These are phyloP conservation scores for Meyerozyma carpophila DNA, from an alignment of 1,139 yeast genomes.

Conservation along the genomic window DNA sequence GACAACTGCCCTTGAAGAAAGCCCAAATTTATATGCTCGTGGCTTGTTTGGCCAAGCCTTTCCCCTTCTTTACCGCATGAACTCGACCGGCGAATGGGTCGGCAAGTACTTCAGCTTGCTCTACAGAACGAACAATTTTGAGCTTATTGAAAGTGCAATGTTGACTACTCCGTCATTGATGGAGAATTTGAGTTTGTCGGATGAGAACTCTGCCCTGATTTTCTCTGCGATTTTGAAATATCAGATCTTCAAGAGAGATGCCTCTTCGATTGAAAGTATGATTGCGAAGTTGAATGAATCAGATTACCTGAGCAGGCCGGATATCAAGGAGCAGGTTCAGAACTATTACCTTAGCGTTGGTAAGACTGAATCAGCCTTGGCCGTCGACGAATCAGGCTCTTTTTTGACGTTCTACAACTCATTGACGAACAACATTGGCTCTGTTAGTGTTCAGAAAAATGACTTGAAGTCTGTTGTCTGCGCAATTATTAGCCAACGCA, in stretches of 20 bases:
- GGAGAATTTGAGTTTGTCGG: neutral
- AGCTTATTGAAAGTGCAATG: constrained; percentile 4
- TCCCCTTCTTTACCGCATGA: constrained; percentile 8
- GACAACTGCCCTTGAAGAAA: constrained; percentile 8
- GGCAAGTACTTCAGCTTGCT: constrained; percentile 16
- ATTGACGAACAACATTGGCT: neutral
- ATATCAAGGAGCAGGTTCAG: neutral
- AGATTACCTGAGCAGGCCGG: neutral
- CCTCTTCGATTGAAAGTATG: neutral
- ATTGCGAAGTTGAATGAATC: neutral
- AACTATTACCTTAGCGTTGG: neutral
- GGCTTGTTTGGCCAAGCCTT: constrained; percentile 11
- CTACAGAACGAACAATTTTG: constrained; percentile 6
- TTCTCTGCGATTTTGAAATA: neutral
- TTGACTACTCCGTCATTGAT: neutral
- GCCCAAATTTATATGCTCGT: constrained; percentile 19
- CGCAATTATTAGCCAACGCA: neutral
- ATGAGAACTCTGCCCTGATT: neutral
- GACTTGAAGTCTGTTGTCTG: constrained; percentile 1
- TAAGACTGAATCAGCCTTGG: neutral
- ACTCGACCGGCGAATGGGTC: constrained; percentile 15
- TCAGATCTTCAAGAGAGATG: neutral
- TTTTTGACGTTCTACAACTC: neutral
- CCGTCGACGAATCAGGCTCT: neutral
- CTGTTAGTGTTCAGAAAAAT: neutral